Conservation (phyloP, 495 filamentous ascomycete genomes). For the Hyphodiscus hymeniophilus region DNA sequence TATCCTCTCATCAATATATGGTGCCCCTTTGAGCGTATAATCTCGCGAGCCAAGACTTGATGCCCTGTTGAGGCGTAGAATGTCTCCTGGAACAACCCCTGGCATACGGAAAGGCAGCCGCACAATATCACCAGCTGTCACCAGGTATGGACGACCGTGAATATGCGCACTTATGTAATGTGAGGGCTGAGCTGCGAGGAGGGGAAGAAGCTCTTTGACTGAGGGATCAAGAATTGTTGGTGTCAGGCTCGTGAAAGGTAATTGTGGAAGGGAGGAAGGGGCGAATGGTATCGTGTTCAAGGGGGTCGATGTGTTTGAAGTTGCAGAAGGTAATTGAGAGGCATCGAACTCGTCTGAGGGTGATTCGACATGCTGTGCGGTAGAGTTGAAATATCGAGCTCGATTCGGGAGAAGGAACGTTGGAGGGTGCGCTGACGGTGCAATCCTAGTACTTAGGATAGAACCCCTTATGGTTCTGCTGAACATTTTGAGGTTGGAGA, state of each 20-base stretch:
- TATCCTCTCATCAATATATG: slow-evolving; percentile 69
- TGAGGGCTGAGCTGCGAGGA: slow-evolving; percentile 65
- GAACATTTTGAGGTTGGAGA: slow-evolving; percentile 11
- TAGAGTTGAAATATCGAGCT: slow-evolving; percentile 21
- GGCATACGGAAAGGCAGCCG: slow-evolving; percentile 96
- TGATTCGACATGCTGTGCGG: slow-evolving; percentile 22
- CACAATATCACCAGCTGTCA: slow-evolving; percentile 75
- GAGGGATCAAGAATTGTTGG: slow-evolving; percentile 41
- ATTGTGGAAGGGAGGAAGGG: slow-evolving; percentile 3
- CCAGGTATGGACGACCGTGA: slow-evolving; percentile 81
- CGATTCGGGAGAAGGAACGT: slow-evolving; percentile 29
- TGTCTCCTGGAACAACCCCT: slow-evolving; percentile 69
- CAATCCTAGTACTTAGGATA: slow-evolving; percentile 20
- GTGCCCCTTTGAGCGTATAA: slow-evolving; percentile 74
- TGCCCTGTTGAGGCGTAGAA: slow-evolving; percentile 79
- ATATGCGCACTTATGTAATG: slow-evolving; percentile 87
- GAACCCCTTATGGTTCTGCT: slow-evolving; percentile 19
- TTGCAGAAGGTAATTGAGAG: background rate
- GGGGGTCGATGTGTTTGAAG: background rate
- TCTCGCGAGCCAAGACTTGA: slow-evolving; percentile 74
- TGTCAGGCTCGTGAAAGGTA: slow-evolving; percentile 8
- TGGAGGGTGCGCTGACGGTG: slow-evolving; percentile 27
- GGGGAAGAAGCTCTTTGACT: slow-evolving; percentile 61
- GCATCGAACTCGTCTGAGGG: slow-evolving; percentile 7
- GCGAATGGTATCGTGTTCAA: background rate